Percentiles rank a stretch among this genome's conserved stretches.
These are phyloP conservation scores for Clathrus columnatus DNA, from an alignment of 768 basidiomycete genomes.

Conservation along the genomic window DNA sequence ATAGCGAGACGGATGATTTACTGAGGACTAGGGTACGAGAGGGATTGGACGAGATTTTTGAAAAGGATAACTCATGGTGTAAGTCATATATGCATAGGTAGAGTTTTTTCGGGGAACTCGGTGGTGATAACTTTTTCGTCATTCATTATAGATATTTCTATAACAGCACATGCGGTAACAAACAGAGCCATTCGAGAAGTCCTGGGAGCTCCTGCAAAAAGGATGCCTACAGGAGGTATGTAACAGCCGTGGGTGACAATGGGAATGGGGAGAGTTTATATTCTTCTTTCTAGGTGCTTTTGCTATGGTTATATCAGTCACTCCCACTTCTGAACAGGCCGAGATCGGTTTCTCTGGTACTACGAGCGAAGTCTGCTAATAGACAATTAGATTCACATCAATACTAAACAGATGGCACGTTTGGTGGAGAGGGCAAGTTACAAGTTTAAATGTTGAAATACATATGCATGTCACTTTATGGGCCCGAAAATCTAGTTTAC, in stretches of 20 bases:
- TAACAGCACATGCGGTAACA: slow-evolving; percentile 58
- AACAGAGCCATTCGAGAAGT: slow-evolving; percentile 47
- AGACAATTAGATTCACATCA: too few species aligned
- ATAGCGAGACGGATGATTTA: slow-evolving; percentile 44
- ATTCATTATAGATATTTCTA: slow-evolving; percentile 54
- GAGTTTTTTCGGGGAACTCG: background rate
- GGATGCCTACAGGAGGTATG: slow-evolving; percentile 51
- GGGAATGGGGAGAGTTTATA: background rate
- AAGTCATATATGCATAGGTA: slow-evolving; percentile 18
- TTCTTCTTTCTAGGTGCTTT: background rate
- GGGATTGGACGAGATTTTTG: slow-evolving; percentile 51
- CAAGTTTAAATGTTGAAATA: too few species aligned
- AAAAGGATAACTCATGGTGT: slow-evolving; percentile 38
- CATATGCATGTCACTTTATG: too few species aligned
- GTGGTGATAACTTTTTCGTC: background rate
- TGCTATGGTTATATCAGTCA: background rate
- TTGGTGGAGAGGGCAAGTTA: too few species aligned
- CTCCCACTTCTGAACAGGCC: too few species aligned
- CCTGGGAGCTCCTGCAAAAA: slow-evolving; percentile 37
- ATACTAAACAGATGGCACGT: too few species aligned
- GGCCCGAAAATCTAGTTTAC: too few species aligned
- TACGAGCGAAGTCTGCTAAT: too few species aligned
- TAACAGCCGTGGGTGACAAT: background rate
- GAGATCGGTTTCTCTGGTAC: too few species aligned
- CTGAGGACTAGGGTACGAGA: slow-evolving; percentile 38